These are phyloP conservation scores for Exobasidium rhododendri DNA, from an alignment of 1,284 basidiomycete genomes.

Conservation along the genomic window DNA sequence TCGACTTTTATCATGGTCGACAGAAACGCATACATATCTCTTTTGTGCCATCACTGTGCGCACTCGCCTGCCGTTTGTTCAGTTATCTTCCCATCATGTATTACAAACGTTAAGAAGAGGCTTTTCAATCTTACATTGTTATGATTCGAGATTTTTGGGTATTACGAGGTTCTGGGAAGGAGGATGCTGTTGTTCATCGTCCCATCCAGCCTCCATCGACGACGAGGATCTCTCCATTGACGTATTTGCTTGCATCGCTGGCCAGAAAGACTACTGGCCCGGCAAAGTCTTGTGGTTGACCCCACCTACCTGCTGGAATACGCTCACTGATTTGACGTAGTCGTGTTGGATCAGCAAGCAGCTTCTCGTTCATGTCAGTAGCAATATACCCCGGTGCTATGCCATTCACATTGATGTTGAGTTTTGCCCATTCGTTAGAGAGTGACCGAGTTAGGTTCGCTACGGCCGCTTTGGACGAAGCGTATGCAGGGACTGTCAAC, in stretches of 20 bases:
- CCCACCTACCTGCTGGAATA: constrained; percentile 68
- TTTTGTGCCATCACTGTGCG: no score
- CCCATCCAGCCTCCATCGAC: constrained; percentile 54
- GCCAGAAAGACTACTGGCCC: constrained; percentile 88
- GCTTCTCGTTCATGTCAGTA: constrained; percentile 64
- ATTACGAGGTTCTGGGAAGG: no score
- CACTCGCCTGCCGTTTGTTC: neutral
- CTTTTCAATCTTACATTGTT: neutral
- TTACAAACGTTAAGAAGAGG: neutral
- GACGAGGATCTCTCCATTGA: constrained; percentile 71
- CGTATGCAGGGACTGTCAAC: constrained; percentile 73
- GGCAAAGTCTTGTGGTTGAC: constrained; percentile 79
- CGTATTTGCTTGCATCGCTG: constrained; percentile 78
- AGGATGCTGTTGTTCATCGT: no score
- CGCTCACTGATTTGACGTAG: constrained; percentile 79
- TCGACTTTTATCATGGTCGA: neutral
- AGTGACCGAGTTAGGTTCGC: constrained; percentile 56
- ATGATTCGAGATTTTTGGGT: neutral
- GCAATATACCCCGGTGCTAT: constrained; percentile 62
- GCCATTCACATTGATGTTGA: constrained; percentile 83
- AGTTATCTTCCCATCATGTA: neutral
- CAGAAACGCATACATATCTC: neutral
- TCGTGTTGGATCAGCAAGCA: constrained; percentile 70
- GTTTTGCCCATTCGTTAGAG: constrained; percentile 68
- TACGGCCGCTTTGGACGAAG: constrained; percentile 80